Evolutionary conservation across 495 filamentous ascomycete genomes (phyloP), one percentile per base, ranked within the genome.

Genomic region (Penicillium cosmopolitanum): DNA sequence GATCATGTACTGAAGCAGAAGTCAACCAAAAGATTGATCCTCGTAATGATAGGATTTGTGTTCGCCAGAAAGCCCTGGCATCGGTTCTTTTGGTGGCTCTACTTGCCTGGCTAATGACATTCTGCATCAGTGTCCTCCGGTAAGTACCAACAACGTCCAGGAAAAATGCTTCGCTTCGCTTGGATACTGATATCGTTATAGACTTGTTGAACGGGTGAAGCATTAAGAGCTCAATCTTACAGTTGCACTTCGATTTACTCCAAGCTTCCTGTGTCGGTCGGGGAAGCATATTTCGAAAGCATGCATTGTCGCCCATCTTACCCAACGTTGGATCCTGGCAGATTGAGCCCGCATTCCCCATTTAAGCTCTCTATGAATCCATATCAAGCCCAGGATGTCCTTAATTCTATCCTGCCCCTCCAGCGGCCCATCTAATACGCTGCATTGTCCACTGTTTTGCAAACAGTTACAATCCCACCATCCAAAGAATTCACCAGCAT

Each of bases 51-150:
- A 65, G 66, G 23, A 88, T 96, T 34, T 89, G 90, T 67, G 70
- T 75, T 60, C 79, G 87, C 55, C 90, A 96, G 65, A 87, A 88
- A 68, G 88, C 91, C 13, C 78, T 98, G 54, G 86, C 89, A 19
- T 89, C 84, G 5, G 89, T 96, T 56, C 82, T 97, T 38, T 79
- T 97, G 48, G 80, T 98, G 51, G 91, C 91, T 3, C 74, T 98
- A 54, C 78, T 96, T 54, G 89, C 91, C 28, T 98, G 95, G 95
- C 84, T 93, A 55, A 80, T 88, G 66, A 97, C 93, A 10, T 96
- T 98, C 75, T 81, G 86, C 34, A 86, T 97, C 34, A 96, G 89
- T 74, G 89, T 96, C 34, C 89, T 96, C 61, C 86, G 93, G 85
- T 90, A 73, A 66, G 73, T 42, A 31, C 51, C 28, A 13, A 16